Conservation (phyloP, 441 rosid species). For the Euphorbia neoarborescens region DNA sequence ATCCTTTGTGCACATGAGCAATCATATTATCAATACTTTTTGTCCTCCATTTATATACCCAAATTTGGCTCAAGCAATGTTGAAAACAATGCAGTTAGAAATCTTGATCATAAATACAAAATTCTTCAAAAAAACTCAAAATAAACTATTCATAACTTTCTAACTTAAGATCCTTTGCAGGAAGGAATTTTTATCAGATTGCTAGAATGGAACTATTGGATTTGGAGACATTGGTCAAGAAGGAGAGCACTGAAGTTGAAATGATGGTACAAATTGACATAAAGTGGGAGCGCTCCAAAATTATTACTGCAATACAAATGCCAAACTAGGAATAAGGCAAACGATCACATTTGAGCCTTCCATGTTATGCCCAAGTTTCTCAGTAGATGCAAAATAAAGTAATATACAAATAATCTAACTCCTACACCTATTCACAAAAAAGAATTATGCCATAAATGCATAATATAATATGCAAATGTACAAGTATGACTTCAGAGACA, state of each 20-base stretch:
- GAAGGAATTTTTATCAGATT: neutral
- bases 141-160: neutral
- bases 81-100: neutral
- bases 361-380: neutral
- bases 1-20: neutral
- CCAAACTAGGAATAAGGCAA: neutral
- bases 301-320: neutral
- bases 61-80: neutral
- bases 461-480: neutral
- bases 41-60: neutral
- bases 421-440: neutral
- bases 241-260: no score
- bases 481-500: neutral
- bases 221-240: no score
- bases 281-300: neutral
- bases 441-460: neutral
- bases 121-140: neutral
- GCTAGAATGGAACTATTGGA: neutral
- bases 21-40: neutral
- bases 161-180: neutral
- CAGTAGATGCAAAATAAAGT: neutral
- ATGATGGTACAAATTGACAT: neutral
- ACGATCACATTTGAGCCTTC: neutral
- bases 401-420: neutral
- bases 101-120: neutral